A percentile compares a stretch with the other conserved stretches of the same genome.
These are phyloP conservation scores for Lodderomyces elongisporus DNA, from an alignment of 1,139 yeast species.

Conservation along the genomic window DNA sequence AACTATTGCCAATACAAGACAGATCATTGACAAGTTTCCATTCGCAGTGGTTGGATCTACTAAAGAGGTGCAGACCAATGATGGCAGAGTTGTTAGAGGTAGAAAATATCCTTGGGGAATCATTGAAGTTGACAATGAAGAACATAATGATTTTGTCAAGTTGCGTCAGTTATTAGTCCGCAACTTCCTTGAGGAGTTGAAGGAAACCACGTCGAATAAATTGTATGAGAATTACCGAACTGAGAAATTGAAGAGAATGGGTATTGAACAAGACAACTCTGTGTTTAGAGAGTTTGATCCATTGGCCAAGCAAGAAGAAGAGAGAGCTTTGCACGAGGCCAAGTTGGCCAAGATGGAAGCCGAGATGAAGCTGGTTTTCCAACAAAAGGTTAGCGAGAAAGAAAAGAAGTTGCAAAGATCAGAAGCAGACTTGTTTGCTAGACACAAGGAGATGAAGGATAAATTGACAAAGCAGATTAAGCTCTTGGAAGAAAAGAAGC, in stretches of 20 bases:
- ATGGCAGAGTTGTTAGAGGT: constrained; percentile 84
- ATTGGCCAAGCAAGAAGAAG: constrained; percentile 87
- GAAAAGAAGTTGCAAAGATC: constrained; percentile 96
- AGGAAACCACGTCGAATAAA: constrained; percentile 73
- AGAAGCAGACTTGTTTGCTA: constrained; percentile 91
- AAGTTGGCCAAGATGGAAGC: constrained; percentile 91
- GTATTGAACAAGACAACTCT: constrained; percentile 85
- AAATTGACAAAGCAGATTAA: constrained; percentile 83
- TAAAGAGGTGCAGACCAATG: constrained; percentile 61
- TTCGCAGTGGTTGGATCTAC: constrained; percentile 96
- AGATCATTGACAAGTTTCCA: constrained; percentile 70
- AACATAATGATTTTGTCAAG: constrained; percentile 88
- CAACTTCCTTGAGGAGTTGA: constrained; percentile 89
- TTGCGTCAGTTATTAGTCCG: constrained; percentile 86
- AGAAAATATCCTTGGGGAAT: constrained; percentile 98
- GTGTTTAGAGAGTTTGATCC: constrained; percentile 97
- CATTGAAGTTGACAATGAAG: constrained; percentile 91
- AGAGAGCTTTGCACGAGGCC: constrained; percentile 88
- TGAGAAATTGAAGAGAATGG: constrained; percentile 72
- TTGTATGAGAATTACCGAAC: constrained; percentile 89
- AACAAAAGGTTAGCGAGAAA: constrained; percentile 93
- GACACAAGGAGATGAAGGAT: constrained; percentile 97
- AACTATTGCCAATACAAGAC: constrained; percentile 58
- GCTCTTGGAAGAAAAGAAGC: constrained; percentile 86
- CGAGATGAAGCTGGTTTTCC: constrained; percentile 96